Base-by-base conservation (phyloP, 2,329 filamentous ascomycete species). In the Aspergillus intermedius region DNA sequence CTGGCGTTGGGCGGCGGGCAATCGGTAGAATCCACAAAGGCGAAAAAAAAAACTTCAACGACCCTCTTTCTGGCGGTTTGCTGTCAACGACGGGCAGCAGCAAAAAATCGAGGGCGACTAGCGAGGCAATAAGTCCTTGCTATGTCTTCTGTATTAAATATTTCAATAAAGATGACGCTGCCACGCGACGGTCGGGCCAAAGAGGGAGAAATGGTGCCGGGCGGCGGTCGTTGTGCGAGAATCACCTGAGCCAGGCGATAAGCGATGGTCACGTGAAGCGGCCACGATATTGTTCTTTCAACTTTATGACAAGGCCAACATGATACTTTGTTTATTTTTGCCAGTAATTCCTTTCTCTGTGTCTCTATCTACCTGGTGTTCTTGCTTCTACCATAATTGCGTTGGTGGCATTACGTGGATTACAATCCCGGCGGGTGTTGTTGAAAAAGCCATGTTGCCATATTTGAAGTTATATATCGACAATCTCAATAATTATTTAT, bases 161-260 rank as follows among this genome's bases (percentile, higher is more conserved):
- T 40, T 19, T 12, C 17, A 19, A 40, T 17, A 22, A 25, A 13
- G 54, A 58, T 55, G 55, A 61, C 52, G 62, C 64, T 66, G 61
- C 64, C 64, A 65, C 64, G 63, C 64, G 63, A 65, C 59, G 59
- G 62, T 57, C 60, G 58, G 56, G 58, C 54, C 58, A 49, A 53
- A 58, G 59, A 57, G 55, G 55, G 54, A 60, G 57, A 57, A 49
- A 39, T 42, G 21, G 28, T 44, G 48, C 19, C 37, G 43, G 46
- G 47, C 48, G 46, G 19, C 44, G 40, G 42, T 47, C 48, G 62
- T 63, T 66, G 63, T 66, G 64, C 59, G 63, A 61, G 54, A 60
- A 55, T 59, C 60, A 60, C 59, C 56, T 66, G 63, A 62, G 60
- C 54, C 51, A 49, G 52, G 50, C 57, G 61, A 61, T 67, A 67